A percentile compares a stretch with the other conserved stretches of the same genome.
These are phyloP conservation scores for Diaporthe aspalathi DNA, from an alignment of 2,329 filamentous ascomycete genomes.

Conservation along the genomic window DNA sequence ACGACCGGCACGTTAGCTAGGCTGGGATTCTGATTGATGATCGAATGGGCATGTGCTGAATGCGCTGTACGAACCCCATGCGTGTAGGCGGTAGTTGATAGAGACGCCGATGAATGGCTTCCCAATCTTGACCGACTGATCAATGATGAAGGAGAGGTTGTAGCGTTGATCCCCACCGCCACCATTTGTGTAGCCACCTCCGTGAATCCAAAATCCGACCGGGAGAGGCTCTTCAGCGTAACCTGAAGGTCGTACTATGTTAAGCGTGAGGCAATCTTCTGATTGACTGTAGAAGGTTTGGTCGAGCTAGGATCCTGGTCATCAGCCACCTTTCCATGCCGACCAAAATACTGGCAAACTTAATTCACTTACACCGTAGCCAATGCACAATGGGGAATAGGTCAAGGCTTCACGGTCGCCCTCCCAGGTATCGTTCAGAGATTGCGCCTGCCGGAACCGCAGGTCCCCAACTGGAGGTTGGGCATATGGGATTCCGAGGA, in stretches of 20 bases:
- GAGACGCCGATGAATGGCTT: conserved; percentile 56
- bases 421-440: conserved; percentile 55
- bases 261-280: conserved; percentile 73
- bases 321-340: neutral
- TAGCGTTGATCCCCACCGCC: conserved; percentile 59
- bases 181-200: conserved; percentile 49
- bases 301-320: conserved; percentile 19
- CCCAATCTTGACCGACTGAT: conserved; percentile 48
- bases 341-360: conserved; percentile 35
- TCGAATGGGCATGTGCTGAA: accelerated
- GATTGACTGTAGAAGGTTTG: conserved; percentile 40
- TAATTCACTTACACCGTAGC: conserved; percentile 53
- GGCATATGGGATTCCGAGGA: conserved; percentile 68
- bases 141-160: conserved; percentile 67
- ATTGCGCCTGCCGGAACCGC: conserved; percentile 47
- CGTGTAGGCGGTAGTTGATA: conserved; percentile 60
- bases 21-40: neutral
- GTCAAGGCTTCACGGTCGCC: conserved; percentile 54
- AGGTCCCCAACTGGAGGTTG: conserved; percentile 52
- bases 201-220: conserved; percentile 55
- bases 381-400: conserved; percentile 60
- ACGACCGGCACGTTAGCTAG: neutral
- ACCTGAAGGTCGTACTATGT: conserved; percentile 67
- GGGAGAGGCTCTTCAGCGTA: conserved; percentile 48
- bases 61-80: conserved; percentile 46